A percentile compares a stretch with the other conserved stretches of the same genome.
Conservation (phyloP, 352 stramenopile genomes). For the Globisporangium carolinianum region DNA sequence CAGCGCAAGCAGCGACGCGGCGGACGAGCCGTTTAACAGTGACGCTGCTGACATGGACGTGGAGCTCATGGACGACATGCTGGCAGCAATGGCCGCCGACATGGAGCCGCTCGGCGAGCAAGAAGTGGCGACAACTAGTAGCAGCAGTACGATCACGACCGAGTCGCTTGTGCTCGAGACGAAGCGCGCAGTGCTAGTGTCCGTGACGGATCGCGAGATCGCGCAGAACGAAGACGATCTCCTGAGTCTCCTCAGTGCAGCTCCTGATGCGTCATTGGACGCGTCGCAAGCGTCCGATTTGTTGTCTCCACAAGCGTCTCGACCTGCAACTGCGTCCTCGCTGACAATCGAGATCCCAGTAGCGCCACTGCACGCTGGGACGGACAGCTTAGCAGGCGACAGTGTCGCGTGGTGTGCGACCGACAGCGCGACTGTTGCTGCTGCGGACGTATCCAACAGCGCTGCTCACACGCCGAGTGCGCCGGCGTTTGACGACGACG, state of each 20-base stretch:
- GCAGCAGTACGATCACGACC: constrained; percentile 1
- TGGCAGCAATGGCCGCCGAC: constrained; percentile 14
- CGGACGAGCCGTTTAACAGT: constrained; percentile 3
- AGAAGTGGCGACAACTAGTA: not conserved
- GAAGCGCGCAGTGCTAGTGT: constrained; percentile 6
- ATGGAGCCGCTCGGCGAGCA: not conserved
- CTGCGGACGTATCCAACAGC: too few relatives aligned
- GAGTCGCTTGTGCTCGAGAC: constrained; percentile 1
- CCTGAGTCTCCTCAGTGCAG: constrained; percentile 25
- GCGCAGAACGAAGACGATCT: constrained; percentile 53
- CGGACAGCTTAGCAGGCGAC: not conserved
- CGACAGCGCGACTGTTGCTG: too few relatives aligned
- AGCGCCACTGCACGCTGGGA: not conserved
- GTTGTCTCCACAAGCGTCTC: not conserved
- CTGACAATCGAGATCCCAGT: constrained; percentile 1
- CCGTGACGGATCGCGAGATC: constrained; percentile 33
- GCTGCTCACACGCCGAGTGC: constrained; percentile 7
- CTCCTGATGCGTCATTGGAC: constrained; percentile 5
- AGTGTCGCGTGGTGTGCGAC: too few relatives aligned
- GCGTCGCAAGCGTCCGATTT: not conserved
- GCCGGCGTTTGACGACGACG: constrained; percentile 8
- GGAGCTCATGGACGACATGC: constrained; percentile 9
- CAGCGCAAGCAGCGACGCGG: constrained; percentile 5
- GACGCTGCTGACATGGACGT: constrained; percentile 3
- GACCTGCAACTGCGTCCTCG: not conserved